phyloP scores from a whole-genome alignment of 768 basidiomycete species.

The Chiua virens region DNA sequence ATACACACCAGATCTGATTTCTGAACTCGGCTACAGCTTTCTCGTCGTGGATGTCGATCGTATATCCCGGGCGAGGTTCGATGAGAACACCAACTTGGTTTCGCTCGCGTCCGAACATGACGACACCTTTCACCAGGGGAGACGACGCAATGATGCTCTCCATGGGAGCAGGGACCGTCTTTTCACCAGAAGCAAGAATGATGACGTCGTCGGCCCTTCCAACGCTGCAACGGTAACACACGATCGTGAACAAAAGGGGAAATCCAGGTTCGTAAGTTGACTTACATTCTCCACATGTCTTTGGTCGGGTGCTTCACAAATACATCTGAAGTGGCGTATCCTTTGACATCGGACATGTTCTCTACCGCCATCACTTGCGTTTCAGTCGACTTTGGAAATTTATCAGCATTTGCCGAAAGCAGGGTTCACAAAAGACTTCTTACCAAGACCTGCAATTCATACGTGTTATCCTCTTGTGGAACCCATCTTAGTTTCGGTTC shows the following conservation, averaged over 20 bases:
- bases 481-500: slow-evolving; percentile 26
- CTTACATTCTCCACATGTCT: slow-evolving; percentile 38
- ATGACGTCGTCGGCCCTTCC: slow-evolving; percentile 39
- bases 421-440: not conserved
- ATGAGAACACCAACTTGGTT: slow-evolving; percentile 34
- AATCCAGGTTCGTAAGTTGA: not conserved
- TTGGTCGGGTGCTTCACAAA: slow-evolving; percentile 45
- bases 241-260: not conserved
- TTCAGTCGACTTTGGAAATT: slow-evolving; percentile 4
- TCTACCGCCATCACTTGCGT: slow-evolving; percentile 16
- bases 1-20: slow-evolving; percentile 31
- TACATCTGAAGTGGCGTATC: slow-evolving; percentile 45
- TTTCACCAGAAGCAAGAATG: slow-evolving; percentile 25
- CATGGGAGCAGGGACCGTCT: slow-evolving; percentile 29
- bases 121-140: slow-evolving; percentile 18
- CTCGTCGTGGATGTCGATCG: slow-evolving; percentile 22
- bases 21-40: slow-evolving; percentile 29
- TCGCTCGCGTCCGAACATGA: slow-evolving; percentile 38
- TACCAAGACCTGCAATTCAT: slow-evolving; percentile 41
- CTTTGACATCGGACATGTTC: slow-evolving; percentile 40
- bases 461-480: slow-evolving; percentile 34
- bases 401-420: not conserved
- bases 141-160: slow-evolving; percentile 25
- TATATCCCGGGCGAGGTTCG: slow-evolving; percentile 19
- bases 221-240: slow-evolving; percentile 4